Conservation (phyloP, 2,329 filamentous ascomycete genomes). For the Ceratocystis smalleyi region DNA sequence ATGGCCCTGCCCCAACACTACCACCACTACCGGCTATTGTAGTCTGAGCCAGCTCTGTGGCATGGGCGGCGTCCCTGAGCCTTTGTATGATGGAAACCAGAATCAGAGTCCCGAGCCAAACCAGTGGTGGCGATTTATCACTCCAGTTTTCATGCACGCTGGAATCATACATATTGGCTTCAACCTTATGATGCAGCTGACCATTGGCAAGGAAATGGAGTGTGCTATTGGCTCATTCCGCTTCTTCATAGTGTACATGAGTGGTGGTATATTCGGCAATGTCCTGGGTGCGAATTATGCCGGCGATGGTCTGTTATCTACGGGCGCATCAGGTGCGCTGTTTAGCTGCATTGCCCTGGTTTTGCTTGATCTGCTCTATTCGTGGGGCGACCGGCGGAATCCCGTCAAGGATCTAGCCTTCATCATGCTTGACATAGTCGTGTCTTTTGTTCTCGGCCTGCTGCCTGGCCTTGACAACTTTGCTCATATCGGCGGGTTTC, state of each 20-base stretch:
- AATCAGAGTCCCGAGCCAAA: slow-evolving; percentile 51
- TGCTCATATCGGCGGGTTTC: slow-evolving; percentile 86
- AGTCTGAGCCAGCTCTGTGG: slow-evolving; percentile 69
- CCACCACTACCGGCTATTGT: slow-evolving; percentile 46
- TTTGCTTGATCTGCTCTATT: slow-evolving; percentile 81
- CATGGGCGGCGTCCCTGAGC: slow-evolving; percentile 60
- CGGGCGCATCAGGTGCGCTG: slow-evolving; percentile 75
- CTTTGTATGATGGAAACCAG: slow-evolving; percentile 38
- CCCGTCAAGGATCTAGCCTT: slow-evolving; percentile 78
- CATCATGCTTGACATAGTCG: slow-evolving; percentile 67
- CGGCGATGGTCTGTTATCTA: slow-evolving; percentile 62
- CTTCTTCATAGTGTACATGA: slow-evolving; percentile 80
- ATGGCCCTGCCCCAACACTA: slow-evolving; percentile 75
- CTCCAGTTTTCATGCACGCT: slow-evolving; percentile 88
- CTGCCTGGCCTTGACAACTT: slow-evolving; percentile 94
- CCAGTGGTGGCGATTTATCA: slow-evolving; percentile 95
- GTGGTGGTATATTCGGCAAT: slow-evolving; percentile 86
- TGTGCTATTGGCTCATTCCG: slow-evolving; percentile 73
- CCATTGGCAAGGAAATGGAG: slow-evolving; percentile 85
- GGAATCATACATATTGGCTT: slow-evolving; percentile 90
- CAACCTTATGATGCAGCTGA: slow-evolving; percentile 84
- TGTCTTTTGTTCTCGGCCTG: slow-evolving; percentile 83
- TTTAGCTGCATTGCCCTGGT: slow-evolving; percentile 85
- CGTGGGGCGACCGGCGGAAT: slow-evolving; percentile 63
- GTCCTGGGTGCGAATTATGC: slow-evolving; percentile 91